A percentile compares a stretch with the other conserved stretches of the same genome.
phyloP scores from a whole-genome alignment of 2,329 filamentous ascomycete genomes.

The Hypoxylon sp. region DNA sequence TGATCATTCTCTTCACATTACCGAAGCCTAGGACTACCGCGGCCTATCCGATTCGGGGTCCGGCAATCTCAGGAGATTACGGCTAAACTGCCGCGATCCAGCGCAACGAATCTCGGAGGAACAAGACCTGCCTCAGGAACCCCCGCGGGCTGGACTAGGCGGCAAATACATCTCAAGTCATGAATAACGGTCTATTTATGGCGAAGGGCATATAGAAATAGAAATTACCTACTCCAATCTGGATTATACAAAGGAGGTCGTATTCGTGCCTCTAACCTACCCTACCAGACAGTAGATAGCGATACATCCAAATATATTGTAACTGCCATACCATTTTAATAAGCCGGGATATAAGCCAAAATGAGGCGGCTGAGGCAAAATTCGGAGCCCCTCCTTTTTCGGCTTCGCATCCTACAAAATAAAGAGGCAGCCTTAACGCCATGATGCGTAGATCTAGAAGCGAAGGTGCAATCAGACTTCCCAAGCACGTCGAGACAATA shows the following conservation, averaged over 20 bases:
- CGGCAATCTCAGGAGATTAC: conserved; percentile 35
- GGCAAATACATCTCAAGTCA: conserved; percentile 10
- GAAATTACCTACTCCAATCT: conserved; percentile 14
- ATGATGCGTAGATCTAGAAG: not conserved
- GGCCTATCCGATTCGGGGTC: conserved; percentile 26
- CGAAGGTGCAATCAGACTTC: not conserved
- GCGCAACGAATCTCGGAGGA: conserved; percentile 13
- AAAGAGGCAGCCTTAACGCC: conserved; percentile 22
- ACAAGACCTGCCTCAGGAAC: conserved; percentile 5
- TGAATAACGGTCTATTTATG: not conserved
- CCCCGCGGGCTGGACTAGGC: not conserved
- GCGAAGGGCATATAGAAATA: conserved; percentile 5
- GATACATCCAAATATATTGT: conserved; percentile 17
- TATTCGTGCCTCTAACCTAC: conserved; percentile 1
- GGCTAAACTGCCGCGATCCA: conserved; percentile 40
- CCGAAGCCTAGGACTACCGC: conserved; percentile 29
- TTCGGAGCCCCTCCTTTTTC: conserved; percentile 39
- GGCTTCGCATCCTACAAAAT: conserved; percentile 38
- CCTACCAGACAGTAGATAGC: not conserved
- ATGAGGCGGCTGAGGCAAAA: conserved; percentile 34
- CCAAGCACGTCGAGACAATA: not conserved
- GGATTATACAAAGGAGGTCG: not conserved
- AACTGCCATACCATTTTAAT: conserved; percentile 39
- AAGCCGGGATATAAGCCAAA: conserved; percentile 46
- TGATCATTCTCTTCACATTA: conserved; percentile 16